These are phyloP conservation scores for Theileria equi DNA, from an alignment of 169 alveolate genomes.

Conservation along the genomic window DNA sequence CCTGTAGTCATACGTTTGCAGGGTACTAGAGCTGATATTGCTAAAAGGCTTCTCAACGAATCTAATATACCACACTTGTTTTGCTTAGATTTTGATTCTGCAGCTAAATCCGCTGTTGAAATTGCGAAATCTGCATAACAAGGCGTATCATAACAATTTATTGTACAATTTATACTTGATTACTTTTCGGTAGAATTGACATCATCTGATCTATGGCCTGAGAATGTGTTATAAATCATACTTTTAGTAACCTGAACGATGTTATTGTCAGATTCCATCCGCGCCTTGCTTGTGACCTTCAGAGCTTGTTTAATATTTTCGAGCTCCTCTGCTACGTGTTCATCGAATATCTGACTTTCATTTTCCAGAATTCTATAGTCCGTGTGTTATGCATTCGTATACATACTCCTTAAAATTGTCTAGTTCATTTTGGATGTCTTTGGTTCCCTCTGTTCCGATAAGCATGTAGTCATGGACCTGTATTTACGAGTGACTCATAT, in stretches of 20 bases:
- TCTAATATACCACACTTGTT: constrained; percentile 77
- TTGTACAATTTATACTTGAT: constrained; percentile 2
- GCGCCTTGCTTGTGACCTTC: constrained; percentile 40
- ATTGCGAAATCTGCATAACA: constrained; percentile 61
- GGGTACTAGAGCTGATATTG: constrained; percentile 92
- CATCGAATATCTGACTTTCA: constrained; percentile 31
- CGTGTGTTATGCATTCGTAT: no score
- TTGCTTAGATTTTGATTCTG: constrained; percentile 84
- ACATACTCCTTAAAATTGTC: constrained; percentile 31
- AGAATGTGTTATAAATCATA: background rate
- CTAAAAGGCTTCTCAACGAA: constrained; percentile 79
- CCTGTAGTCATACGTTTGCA: constrained; percentile 90
- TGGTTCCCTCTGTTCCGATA: constrained; percentile 29
- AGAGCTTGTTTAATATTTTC: constrained; percentile 37
- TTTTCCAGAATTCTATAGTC: constrained; percentile 23
- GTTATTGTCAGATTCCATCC: constrained; percentile 57
- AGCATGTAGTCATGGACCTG: constrained; percentile 31
- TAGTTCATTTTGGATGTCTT: constrained; percentile 41
- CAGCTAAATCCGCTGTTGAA: constrained; percentile 89
- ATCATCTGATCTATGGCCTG: constrained; percentile 62
- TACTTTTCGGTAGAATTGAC: constrained; percentile 27
- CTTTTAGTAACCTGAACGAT: constrained; percentile 22
- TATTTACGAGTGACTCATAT: background rate
- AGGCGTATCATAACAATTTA: background rate
- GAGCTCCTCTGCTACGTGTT: constrained; percentile 50